phyloP scores from a whole-genome alignment of 768 basidiomycete genomes.

The Trametes villosa region DNA sequence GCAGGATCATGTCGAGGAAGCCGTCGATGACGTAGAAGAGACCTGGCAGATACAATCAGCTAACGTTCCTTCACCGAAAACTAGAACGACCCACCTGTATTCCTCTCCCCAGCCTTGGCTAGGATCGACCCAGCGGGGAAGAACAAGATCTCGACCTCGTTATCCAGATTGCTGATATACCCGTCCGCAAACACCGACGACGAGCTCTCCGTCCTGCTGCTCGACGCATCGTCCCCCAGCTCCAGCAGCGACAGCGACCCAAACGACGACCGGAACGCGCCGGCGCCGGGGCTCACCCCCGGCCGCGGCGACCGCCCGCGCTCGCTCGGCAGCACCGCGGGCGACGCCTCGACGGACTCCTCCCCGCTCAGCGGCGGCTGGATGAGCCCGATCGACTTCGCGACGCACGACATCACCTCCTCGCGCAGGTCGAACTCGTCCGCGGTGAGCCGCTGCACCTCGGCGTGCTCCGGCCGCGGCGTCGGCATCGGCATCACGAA shows the following conservation, averaged over 20 bases:
- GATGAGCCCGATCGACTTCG: constrained; percentile 92
- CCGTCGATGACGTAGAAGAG: constrained; percentile 96
- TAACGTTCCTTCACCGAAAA: background rate
- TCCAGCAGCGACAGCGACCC: constrained; percentile 76
- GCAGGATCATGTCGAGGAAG: constrained; percentile 88
- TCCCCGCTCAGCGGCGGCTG: constrained; percentile 80
- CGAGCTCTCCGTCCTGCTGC: constrained; percentile 66
- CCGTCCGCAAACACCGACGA: constrained; percentile 51
- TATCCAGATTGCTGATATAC: constrained; percentile 86
- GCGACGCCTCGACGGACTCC: constrained; percentile 70
- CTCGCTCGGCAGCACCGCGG: constrained; percentile 57
- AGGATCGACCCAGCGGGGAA: constrained; percentile 86
- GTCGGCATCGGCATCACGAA: constrained; percentile 19
- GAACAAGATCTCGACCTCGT: constrained; percentile 94
- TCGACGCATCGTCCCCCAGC: constrained; percentile 65
- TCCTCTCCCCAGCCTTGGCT: constrained; percentile 87
- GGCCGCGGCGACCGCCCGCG: constrained; percentile 35
- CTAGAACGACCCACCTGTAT: constrained; percentile 62
- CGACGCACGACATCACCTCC: constrained; percentile 97
- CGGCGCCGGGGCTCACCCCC: constrained; percentile 29
- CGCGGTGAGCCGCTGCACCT: constrained; percentile 39
- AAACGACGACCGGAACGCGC: constrained; percentile 66
- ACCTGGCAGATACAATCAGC: constrained; percentile 43
- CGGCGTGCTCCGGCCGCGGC: constrained; percentile 22
- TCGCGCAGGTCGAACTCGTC: constrained; percentile 94